Percentiles rank a stretch among this genome's conserved stretches.
phyloP scores from a whole-genome alignment of 1,139 yeast species.

The Yamadazyma oceani region DNA sequence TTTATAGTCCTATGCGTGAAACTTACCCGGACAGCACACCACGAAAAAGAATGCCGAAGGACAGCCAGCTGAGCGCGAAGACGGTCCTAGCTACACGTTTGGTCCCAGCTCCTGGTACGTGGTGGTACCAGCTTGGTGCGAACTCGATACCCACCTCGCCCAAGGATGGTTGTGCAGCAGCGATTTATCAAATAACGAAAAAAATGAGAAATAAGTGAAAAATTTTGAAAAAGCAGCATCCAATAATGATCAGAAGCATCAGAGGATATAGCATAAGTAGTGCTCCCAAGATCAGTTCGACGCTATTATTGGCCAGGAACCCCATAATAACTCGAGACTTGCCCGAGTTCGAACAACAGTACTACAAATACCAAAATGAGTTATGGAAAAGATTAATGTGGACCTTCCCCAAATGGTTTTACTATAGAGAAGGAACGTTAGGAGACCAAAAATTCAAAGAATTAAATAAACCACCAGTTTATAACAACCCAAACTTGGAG shows the following conservation, averaged over 20 bases:
- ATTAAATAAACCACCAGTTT: conserved; percentile 74
- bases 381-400: conserved; percentile 91
- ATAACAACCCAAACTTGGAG: conserved; percentile 71
- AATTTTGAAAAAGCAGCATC: too few relatives aligned
- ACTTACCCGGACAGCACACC: too few relatives aligned
- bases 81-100: too few relatives aligned
- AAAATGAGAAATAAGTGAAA: too few relatives aligned
- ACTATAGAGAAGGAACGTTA: conserved; percentile 86
- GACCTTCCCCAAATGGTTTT: conserved; percentile 95
- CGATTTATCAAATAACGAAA: too few relatives aligned
- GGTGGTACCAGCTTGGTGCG: too few relatives aligned
- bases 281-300: conserved; percentile 25
- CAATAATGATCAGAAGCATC: conserved; percentile 10
- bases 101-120: too few relatives aligned
- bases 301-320: conserved; percentile 70
- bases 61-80: too few relatives aligned
- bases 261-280: conserved; percentile 10
- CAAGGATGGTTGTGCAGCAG: too few relatives aligned
- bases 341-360: conserved; percentile 69
- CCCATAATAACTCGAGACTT: conserved; percentile 84
- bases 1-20: too few relatives aligned
- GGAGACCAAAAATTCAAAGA: conserved; percentile 80
- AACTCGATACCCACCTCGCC: too few relatives aligned
- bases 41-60: too few relatives aligned
- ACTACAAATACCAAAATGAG: conserved; percentile 81